Percentiles rank a stretch among this genome's conserved stretches.
These are phyloP conservation scores for Aspergillus sp. DNA, from an alignment of 2,329 filamentous ascomycete genomes.

Conservation along the genomic window DNA sequence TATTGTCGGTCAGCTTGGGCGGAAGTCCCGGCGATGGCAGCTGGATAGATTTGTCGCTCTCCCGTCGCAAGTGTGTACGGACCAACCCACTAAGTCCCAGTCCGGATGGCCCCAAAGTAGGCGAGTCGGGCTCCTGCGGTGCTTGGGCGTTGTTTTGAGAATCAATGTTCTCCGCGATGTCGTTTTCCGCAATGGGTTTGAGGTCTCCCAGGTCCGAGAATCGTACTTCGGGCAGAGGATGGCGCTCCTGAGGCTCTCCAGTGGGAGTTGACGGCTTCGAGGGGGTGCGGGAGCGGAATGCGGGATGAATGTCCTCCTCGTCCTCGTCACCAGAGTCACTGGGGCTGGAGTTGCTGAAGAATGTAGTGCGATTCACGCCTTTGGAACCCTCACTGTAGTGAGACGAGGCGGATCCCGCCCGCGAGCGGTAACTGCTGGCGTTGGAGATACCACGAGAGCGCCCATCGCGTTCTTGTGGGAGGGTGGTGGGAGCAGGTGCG, in stretches of 20 bases:
- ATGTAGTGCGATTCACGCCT: conserved; percentile 22
- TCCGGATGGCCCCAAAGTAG: conserved; percentile 62
- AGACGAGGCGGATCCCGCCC: conserved; percentile 32
- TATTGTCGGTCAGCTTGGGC: conserved; percentile 23
- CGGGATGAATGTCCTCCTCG: conserved; percentile 24
- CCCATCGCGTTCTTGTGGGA: conserved; percentile 19
- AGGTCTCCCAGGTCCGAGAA: conserved; percentile 34
- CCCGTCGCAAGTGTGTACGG: conserved; percentile 72
- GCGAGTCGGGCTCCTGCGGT: conserved; percentile 56
- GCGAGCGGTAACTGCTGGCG: conserved; percentile 33
- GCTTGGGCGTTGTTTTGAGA: conserved; percentile 5
- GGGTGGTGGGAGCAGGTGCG: neutral
- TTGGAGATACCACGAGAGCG: conserved; percentile 30
- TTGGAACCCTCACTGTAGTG: conserved; percentile 28
- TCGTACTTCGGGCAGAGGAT: conserved; percentile 28
- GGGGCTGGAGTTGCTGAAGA: conserved; percentile 29
- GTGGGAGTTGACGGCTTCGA: conserved; percentile 23
- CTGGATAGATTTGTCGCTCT: conserved; percentile 72
- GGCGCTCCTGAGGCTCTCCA: conserved; percentile 19
- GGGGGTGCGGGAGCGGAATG: conserved; percentile 28
- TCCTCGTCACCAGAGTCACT: conserved; percentile 35
- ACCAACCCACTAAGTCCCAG: conserved; percentile 72
- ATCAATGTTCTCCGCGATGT: conserved; percentile 7
- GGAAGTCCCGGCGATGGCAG: conserved; percentile 36
- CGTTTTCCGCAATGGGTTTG: conserved; percentile 35